phyloP scores from a whole-genome alignment of 805 yeast species.

The Starmera amethionina region DNA sequence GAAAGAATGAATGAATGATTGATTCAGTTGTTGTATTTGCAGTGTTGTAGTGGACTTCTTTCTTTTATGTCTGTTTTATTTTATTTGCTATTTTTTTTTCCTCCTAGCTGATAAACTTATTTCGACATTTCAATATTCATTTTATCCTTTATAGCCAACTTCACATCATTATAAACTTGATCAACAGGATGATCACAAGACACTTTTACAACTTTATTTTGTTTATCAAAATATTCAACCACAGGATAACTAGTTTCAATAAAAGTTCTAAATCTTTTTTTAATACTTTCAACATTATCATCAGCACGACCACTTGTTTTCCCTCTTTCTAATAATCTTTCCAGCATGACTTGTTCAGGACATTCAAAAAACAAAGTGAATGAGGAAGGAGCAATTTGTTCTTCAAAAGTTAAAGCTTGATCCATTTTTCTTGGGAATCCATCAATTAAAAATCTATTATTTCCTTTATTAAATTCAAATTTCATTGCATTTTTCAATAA shows the following conservation, averaged over 20 bases:
- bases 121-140: slow-evolving; percentile 5
- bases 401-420: slow-evolving; percentile 91
- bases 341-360: slow-evolving; percentile 74
- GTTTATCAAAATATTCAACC: slow-evolving; percentile 68
- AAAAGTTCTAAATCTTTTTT: slow-evolving; percentile 80
- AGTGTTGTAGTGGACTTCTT: too few species aligned
- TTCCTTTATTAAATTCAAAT: slow-evolving; percentile 38
- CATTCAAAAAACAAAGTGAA: slow-evolving; percentile 73
- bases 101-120: neutral
- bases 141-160: slow-evolving; percentile 47
- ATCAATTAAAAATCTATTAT: slow-evolving; percentile 65
- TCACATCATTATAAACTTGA: slow-evolving; percentile 60
- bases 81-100: slow-evolving; percentile 1
- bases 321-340: slow-evolving; percentile 81
- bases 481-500: slow-evolving; percentile 71
- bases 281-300: slow-evolving; percentile 86
- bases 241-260: slow-evolving; percentile 91
- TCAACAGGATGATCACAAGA: slow-evolving; percentile 77
- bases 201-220: slow-evolving; percentile 67
- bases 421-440: slow-evolving; percentile 99
- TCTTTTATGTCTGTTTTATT: neutral
- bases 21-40: too few species aligned
- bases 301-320: slow-evolving; percentile 92
- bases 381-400: slow-evolving; percentile 58
- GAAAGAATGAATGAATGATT: too few species aligned